A percentile compares a stretch with the other conserved stretches of the same genome.
Conservation (phyloP, 2,329 filamentous ascomycete genomes). For the Curvularia spicifera region DNA sequence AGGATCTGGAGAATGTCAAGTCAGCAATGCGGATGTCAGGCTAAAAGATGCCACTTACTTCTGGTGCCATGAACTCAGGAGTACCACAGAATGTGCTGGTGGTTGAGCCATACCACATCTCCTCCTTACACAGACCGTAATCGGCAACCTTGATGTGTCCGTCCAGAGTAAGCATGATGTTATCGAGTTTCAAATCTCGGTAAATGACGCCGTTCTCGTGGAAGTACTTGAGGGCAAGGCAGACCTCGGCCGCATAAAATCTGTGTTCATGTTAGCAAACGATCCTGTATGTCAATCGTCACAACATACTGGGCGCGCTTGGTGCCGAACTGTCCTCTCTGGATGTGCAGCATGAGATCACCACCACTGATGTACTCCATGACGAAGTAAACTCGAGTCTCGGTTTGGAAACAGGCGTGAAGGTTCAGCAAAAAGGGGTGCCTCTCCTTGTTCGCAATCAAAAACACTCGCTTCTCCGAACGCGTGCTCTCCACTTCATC, state of each 20-base stretch:
- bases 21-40: background rate
- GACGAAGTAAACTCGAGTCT: slow-evolving; percentile 97
- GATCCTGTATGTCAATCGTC: too few species aligned
- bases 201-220: slow-evolving; percentile 99
- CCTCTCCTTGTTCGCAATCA: slow-evolving; percentile 95
- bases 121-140: slow-evolving; percentile 98
- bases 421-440: slow-evolving; percentile 95
- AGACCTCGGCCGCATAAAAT: slow-evolving; percentile 97
- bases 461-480: slow-evolving; percentile 95
- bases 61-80: slow-evolving; percentile 99
- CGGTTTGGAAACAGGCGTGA: slow-evolving; percentile 98
- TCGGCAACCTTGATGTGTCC: slow-evolving; percentile 99
- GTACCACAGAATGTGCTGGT: slow-evolving; percentile 99
- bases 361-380: slow-evolving; percentile 99
- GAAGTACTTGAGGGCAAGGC: slow-evolving; percentile 97
- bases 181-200: slow-evolving; percentile 78
- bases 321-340: slow-evolving; percentile 92
- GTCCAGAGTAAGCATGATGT: slow-evolving; percentile 92
- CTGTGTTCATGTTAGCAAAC: slow-evolving; percentile 52
- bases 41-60: slow-evolving; percentile 63
- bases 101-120: slow-evolving; percentile 98
- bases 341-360: slow-evolving; percentile 98
- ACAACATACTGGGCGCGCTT: slow-evolving; percentile 87
- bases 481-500: slow-evolving; percentile 98
- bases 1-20: slow-evolving; percentile 69